Percentiles rank a stretch among this genome's conserved stretches.
Conservation (phyloP, 2,329 filamentous ascomycete genomes). For the Aureobasidium sp. region DNA sequence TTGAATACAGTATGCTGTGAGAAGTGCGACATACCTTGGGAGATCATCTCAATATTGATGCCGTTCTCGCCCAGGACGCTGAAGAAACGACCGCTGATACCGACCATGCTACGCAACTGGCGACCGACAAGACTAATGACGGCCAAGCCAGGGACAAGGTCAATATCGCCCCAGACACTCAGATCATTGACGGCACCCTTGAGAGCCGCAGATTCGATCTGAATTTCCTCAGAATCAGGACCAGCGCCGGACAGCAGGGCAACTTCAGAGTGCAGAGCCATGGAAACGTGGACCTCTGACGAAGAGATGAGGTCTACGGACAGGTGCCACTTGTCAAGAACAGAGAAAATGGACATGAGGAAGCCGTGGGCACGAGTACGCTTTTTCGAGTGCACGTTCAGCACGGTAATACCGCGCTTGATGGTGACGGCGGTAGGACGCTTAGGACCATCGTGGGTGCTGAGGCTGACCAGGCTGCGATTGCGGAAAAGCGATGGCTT, state of each 20-base stretch:
- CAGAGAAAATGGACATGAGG: slow-evolving; percentile 86
- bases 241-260: slow-evolving; percentile 44
- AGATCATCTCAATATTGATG: slow-evolving; percentile 99
- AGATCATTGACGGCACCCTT: slow-evolving; percentile 59
- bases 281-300: slow-evolving; percentile 92
- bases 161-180: slow-evolving; percentile 77
- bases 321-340: slow-evolving; percentile 77
- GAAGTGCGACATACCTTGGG: slow-evolving; percentile 61
- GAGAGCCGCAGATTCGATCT: slow-evolving; percentile 42
- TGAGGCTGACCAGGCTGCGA: slow-evolving; percentile 38
- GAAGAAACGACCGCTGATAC: slow-evolving; percentile 91
- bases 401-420: slow-evolving; percentile 92
- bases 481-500: slow-evolving; percentile 44
- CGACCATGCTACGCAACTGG: slow-evolving; percentile 94
- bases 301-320: slow-evolving; percentile 96
- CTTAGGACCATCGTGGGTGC: slow-evolving; percentile 30
- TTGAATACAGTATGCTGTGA: too few species aligned
- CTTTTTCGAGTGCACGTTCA: slow-evolving; percentile 98
- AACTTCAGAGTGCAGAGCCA: slow-evolving; percentile 81
- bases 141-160: slow-evolving; percentile 84
- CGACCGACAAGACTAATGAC: slow-evolving; percentile 91
- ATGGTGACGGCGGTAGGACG: slow-evolving; percentile 71
- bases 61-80: slow-evolving; percentile 86
- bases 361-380: slow-evolving; percentile 93
- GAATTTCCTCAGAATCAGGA: slow-evolving; percentile 39